A percentile compares a stretch with the other conserved stretches of the same genome.
Conservation (phyloP, 495 filamentous ascomycete species). For the Talaromyces trachyspermus region DNA sequence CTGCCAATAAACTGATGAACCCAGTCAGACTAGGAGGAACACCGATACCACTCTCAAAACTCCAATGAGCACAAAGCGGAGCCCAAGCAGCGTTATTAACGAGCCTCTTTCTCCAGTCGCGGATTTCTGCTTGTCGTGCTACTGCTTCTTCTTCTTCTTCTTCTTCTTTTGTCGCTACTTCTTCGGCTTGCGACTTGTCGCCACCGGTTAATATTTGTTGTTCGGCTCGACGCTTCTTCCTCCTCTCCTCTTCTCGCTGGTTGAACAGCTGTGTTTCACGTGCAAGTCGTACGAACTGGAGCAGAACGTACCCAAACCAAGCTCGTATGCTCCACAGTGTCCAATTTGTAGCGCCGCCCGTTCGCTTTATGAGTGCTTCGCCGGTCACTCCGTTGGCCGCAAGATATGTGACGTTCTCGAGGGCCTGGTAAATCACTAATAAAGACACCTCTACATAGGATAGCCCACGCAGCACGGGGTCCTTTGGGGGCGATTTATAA, state of each 20-base stretch:
- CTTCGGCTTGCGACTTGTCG: slow-evolving; percentile 22
- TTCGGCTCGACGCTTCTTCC: slow-evolving; percentile 14
- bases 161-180: no score
- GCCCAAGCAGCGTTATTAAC: slow-evolving; percentile 49
- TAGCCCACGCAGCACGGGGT: slow-evolving; percentile 41
- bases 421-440: slow-evolving; percentile 61
- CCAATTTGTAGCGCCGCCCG: slow-evolving; percentile 45
- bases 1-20: slow-evolving; percentile 55
- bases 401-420: slow-evolving; percentile 83
- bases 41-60: slow-evolving; percentile 64
- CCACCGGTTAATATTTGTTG: slow-evolving; percentile 13
- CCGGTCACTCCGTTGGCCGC: slow-evolving; percentile 49
- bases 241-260: slow-evolving; percentile 19
- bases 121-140: slow-evolving; percentile 32
- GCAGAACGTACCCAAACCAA: slow-evolving; percentile 70
- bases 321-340: slow-evolving; percentile 69
- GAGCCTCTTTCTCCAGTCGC: slow-evolving; percentile 38
- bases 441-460: slow-evolving; percentile 60
- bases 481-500: slow-evolving; percentile 39
- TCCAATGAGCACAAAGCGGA: slow-evolving; percentile 72
- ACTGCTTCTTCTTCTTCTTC: slow-evolving; percentile 34
- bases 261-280: slow-evolving; percentile 37
- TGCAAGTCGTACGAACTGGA: slow-evolving; percentile 63
- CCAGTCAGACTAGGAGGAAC: slow-evolving; percentile 60
- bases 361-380: slow-evolving; percentile 46